Base-by-base conservation (phyloP, 2,329 filamentous ascomycete genomes). In the Pseudonectria foliicola region DNA sequence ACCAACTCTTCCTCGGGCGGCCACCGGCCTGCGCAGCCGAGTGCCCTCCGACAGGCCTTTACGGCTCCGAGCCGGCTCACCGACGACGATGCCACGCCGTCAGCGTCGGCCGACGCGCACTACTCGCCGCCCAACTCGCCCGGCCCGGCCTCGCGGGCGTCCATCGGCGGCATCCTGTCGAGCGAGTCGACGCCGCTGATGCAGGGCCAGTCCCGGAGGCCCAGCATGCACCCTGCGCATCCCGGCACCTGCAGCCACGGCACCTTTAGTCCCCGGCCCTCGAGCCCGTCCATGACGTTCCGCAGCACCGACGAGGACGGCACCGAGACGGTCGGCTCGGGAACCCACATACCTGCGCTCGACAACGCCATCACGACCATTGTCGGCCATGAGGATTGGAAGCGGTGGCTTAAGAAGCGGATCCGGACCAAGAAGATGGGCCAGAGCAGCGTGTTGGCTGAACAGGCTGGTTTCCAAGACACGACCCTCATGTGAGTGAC, bases 391-490 rank as follows among this genome's bases (percentile, higher is more conserved):
- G 59, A 62, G 8, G 62, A 64, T 35, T 76, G 70, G 68, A 67
- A 61, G 49, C 61, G 52, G 46, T 61, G 63, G 65, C 70, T 68
- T 62, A 71, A 62, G 30, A 60, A 50, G 39, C 72, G 64, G 47
- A 67, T 80, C 35, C 64, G 66, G 40, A 75, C 71, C 43, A 80
- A 78, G 55, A 84, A 81, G 58, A 82, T 80, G 68, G 82, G 77
- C 45, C 82, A 79, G 10, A 88, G 85, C 33, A 77, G 76, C 42
- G 78, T 73, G 49, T 70, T 93, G 25, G 83, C 84, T 7, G 73
- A 82, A 50, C 72, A 71, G 33, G 79, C 90, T 50, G 85, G 86
- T 21, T 71, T 93, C 49, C 79, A 78, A 52, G 80, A 87, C 54
- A 80, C 75, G 14, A 72, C 76, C 38, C 68, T 76, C 43, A 89